Conservation (phyloP, 2,329 filamentous ascomycete species). For the Neonectria magnoliae region DNA sequence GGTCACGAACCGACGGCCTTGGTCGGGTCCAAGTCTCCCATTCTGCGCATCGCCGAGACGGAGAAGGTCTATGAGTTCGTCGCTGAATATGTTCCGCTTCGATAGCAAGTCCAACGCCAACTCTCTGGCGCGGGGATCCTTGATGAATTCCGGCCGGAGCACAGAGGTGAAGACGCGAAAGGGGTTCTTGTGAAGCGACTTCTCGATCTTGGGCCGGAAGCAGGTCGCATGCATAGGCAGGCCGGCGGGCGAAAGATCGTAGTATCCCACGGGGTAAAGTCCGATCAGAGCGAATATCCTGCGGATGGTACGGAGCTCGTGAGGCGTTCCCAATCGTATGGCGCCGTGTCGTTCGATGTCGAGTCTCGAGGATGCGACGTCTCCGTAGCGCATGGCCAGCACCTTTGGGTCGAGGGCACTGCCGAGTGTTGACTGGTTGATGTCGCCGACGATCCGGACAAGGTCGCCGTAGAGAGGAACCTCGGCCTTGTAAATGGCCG, state of each 20-base stretch:
- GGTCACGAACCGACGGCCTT: slow-evolving; percentile 51
- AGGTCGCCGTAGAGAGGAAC: slow-evolving; percentile 37
- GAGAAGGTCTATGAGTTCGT: slow-evolving; percentile 49
- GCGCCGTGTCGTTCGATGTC: slow-evolving; percentile 54
- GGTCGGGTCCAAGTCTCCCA: slow-evolving; percentile 40
- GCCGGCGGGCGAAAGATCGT: slow-evolving; percentile 56
- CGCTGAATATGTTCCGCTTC: slow-evolving; percentile 54
- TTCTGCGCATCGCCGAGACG: slow-evolving; percentile 46
- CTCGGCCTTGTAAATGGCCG: slow-evolving; percentile 38
- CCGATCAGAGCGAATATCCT: slow-evolving; percentile 58
- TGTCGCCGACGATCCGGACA: slow-evolving; percentile 29
- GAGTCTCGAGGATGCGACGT: slow-evolving; percentile 26
- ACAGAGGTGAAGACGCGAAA: slow-evolving; percentile 53
- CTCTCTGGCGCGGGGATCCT: slow-evolving; percentile 39
- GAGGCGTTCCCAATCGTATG: slow-evolving; percentile 56
- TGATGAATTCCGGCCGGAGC: slow-evolving; percentile 54
- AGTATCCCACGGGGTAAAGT: slow-evolving; percentile 61
- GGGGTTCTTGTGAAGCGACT: slow-evolving; percentile 53
- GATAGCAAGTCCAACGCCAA: slow-evolving; percentile 48
- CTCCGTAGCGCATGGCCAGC: slow-evolving; percentile 30
- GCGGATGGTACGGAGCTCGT: slow-evolving; percentile 54
- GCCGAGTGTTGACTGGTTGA: slow-evolving; percentile 27
- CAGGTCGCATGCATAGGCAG: slow-evolving; percentile 62
- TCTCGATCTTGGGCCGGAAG: slow-evolving; percentile 53
- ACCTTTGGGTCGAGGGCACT: slow-evolving; percentile 28